Percentiles rank a stretch among this genome's conserved stretches.
Conservation (phyloP, 164 flowering plant species). For the Chimonanthus salicifolius region DNA sequence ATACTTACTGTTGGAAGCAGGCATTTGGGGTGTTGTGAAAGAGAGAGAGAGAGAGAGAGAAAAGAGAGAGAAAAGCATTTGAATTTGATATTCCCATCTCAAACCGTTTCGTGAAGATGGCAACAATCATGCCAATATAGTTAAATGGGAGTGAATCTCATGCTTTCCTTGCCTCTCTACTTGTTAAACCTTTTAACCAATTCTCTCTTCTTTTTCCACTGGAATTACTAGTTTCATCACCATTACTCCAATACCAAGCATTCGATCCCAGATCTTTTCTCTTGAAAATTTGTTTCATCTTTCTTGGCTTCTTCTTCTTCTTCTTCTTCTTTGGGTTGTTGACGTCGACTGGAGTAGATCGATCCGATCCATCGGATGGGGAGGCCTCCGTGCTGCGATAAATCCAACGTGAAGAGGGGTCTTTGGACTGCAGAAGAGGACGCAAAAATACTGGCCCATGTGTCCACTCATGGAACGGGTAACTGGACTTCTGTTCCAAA, state of each 20-base stretch:
- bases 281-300: background rate
- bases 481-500: conserved; percentile 66
- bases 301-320: background rate
- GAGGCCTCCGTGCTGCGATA: conserved; percentile 60
- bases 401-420: conserved; percentile 48
- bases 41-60: conserved; percentile 15
- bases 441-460: conserved; percentile 52
- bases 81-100: conserved; percentile 23
- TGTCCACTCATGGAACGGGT: conserved; percentile 61
- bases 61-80: conserved; percentile 19
- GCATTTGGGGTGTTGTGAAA: conserved; percentile 21
- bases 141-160: conserved; percentile 43
- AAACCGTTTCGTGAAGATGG: conserved; percentile 28
- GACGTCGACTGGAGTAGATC: background rate
- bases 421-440: conserved; percentile 70
- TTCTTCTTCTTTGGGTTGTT: background rate
- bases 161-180: conserved; percentile 61
- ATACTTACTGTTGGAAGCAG: conserved; percentile 25
- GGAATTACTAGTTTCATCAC: conserved; percentile 10
- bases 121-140: conserved; percentile 52
- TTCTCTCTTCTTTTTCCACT: conserved; percentile 13
- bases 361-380: conserved; percentile 36
- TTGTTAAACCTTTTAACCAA: conserved; percentile 41
- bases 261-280: background rate
- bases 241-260: background rate